Evolutionary conservation across 75 land plant genomes (phyloP).

Genomic region (Picea glauca): DNA sequence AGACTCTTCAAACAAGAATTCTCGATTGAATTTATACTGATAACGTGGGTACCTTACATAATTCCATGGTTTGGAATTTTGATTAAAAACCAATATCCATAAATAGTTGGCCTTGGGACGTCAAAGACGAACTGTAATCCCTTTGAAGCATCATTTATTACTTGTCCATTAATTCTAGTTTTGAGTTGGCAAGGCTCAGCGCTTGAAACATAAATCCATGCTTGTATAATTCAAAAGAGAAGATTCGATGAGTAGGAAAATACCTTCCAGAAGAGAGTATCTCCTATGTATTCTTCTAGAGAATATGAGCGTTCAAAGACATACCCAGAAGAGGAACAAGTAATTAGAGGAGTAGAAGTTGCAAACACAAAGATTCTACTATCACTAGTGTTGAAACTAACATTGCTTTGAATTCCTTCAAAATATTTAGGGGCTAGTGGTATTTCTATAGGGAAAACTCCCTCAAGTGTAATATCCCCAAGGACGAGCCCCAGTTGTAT

Average conservation of each 20-base stretch:
- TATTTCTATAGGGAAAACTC: constrained; percentile 34
- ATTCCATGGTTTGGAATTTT: too few relatives aligned
- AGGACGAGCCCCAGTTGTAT: too few relatives aligned
- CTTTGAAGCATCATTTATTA: too few relatives aligned
- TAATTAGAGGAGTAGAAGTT: neutral
- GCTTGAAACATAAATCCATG: too few relatives aligned
- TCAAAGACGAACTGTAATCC: too few relatives aligned
- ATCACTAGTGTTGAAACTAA: neutral
- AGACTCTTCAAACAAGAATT: too few relatives aligned
- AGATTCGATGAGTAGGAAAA: neutral
- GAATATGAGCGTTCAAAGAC: neutral
- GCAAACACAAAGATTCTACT: neutral
- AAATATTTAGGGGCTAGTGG: constrained; percentile 50
- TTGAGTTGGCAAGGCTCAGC: too few relatives aligned
- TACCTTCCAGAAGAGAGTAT: neutral
- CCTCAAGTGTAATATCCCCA: constrained; percentile 80
- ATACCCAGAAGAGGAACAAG: neutral
- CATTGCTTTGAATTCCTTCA: constrained; percentile 8
- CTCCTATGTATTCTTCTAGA: neutral
- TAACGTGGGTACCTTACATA: too few relatives aligned
- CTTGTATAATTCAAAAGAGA: neutral
- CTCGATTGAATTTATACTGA: too few relatives aligned
- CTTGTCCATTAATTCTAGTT: too few relatives aligned
- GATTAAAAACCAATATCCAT: too few relatives aligned
- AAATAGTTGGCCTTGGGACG: too few relatives aligned